phyloP scores from a whole-genome alignment of 495 filamentous ascomycete species.

The Aspergillus indologenus region DNA sequence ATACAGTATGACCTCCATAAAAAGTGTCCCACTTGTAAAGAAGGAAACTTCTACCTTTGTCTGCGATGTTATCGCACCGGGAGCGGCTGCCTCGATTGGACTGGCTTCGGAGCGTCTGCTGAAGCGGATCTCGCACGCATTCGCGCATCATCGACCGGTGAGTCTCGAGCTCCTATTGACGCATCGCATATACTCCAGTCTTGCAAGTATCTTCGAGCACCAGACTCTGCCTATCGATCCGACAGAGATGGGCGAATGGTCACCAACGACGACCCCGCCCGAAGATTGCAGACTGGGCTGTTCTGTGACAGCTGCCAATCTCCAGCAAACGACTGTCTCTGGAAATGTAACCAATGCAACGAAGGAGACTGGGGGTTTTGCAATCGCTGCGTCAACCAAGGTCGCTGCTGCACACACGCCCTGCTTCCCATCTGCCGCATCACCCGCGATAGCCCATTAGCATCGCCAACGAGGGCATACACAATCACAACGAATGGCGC shows the following conservation, averaged over 20 bases:
- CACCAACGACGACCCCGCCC: conserved; percentile 61
- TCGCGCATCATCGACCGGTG: conserved; percentile 40
- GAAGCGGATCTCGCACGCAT: conserved; percentile 52
- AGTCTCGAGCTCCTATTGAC: conserved; percentile 37
- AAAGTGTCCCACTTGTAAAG: conserved; percentile 64
- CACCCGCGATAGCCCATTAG: conserved; percentile 15
- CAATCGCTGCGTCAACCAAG: conserved; percentile 74
- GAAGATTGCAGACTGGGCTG: conserved; percentile 69
- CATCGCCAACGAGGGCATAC: conserved; percentile 5
- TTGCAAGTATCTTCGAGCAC: conserved; percentile 62
- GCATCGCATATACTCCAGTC: conserved; percentile 65
- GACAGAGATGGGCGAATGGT: conserved; percentile 33
- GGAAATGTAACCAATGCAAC: conserved; percentile 80
- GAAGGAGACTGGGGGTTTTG: conserved; percentile 93
- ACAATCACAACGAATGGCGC: background rate
- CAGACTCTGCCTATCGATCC: conserved; percentile 27
- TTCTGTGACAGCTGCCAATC: conserved; percentile 77
- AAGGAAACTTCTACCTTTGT: conserved; percentile 74
- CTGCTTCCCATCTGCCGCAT: conserved; percentile 63
- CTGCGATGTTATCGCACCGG: conserved; percentile 69
- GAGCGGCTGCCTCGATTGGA: conserved; percentile 76
- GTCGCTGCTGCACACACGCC: conserved; percentile 70
- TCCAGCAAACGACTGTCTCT: conserved; percentile 73
- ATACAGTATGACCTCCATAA: conserved; percentile 83
- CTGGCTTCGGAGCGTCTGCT: conserved; percentile 67